Evolutionary conservation across 495 filamentous ascomycete genomes (phyloP).

Genomic region (Aspergillus asperescens): DNA sequence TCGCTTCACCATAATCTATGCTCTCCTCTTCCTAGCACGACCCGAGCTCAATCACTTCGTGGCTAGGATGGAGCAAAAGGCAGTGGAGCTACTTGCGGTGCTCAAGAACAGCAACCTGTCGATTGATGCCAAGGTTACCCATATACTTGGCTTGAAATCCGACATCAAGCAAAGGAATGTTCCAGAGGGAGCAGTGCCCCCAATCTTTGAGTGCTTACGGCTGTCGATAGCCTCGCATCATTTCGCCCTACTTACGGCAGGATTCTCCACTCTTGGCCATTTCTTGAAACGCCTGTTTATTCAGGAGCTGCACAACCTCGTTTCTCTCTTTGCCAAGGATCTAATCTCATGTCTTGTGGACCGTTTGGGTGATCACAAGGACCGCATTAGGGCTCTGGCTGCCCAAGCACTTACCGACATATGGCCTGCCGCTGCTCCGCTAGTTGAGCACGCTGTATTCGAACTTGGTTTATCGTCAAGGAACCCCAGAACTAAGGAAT

Average conservation of each 20-base stretch:
- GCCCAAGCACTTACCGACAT: constrained; percentile 65
- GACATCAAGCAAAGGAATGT: constrained; percentile 86
- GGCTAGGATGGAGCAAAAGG: constrained; percentile 39
- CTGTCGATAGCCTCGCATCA: constrained; percentile 66
- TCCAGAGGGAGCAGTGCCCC: constrained; percentile 62
- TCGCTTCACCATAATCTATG: constrained; percentile 16
- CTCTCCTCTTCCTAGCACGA: constrained; percentile 11
- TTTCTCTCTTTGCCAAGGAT: constrained; percentile 58
- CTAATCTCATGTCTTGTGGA: constrained; percentile 71
- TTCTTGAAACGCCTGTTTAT: constrained; percentile 74
- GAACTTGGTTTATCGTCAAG: constrained; percentile 72
- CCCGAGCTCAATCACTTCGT: constrained; percentile 8
- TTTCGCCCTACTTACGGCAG: constrained; percentile 61
- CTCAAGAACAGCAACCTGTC: constrained; percentile 62
- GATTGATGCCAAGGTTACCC: constrained; percentile 64
- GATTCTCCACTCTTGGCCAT: constrained; percentile 80
- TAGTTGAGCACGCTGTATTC: constrained; percentile 75
- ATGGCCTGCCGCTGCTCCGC: constrained; percentile 57
- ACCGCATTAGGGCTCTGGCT: constrained; percentile 67
- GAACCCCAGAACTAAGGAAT: constrained; percentile 76
- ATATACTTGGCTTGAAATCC: constrained; percentile 69
- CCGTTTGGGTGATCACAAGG: constrained; percentile 82
- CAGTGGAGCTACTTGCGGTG: constrained; percentile 55
- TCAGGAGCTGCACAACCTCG: constrained; percentile 67
- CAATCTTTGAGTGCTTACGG: constrained; percentile 69